phyloP scores from a whole-genome alignment of 2,329 filamentous ascomycete species.

The Penicillium verrucosum region DNA sequence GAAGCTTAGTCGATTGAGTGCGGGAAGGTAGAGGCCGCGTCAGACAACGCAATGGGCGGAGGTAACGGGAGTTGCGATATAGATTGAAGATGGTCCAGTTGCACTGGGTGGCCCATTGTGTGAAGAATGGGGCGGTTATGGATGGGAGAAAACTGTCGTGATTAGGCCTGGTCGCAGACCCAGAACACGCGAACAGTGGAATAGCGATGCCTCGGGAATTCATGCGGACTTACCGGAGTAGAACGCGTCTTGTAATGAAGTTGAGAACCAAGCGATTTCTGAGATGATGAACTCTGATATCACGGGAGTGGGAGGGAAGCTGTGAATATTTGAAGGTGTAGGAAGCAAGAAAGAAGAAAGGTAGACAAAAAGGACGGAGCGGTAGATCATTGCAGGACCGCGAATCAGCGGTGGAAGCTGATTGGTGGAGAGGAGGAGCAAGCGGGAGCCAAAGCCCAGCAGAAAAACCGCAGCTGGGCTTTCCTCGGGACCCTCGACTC shows the following conservation, averaged over 20 bases:
- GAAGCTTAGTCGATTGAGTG: neutral
- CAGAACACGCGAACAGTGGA: constrained; percentile 2
- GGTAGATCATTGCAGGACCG: constrained; percentile 33
- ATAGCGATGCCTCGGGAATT: neutral
- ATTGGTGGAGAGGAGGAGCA: constrained; percentile 42
- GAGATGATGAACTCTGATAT: neutral
- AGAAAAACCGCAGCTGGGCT: constrained; percentile 13
- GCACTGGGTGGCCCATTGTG: neutral
- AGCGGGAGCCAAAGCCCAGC: constrained; percentile 27
- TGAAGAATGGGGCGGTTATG: neutral
- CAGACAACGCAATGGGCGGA: neutral
- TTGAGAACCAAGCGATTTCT: neutral
- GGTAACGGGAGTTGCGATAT: neutral
- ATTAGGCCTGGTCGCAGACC: constrained; percentile 7
- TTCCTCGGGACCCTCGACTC: constrained; percentile 29
- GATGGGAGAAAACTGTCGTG: neutral
- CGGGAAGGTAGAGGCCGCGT: constrained; percentile 4
- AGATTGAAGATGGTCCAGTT: neutral
- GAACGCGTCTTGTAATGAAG: constrained; percentile 6
- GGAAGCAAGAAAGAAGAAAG: constrained; percentile 17
- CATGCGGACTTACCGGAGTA: constrained; percentile 12
- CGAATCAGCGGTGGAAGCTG: constrained; percentile 25
- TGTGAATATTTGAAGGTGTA: constrained; percentile 5
- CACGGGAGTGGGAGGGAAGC: neutral
- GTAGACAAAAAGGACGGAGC: constrained; percentile 36